These are phyloP conservation scores for Yamadazyma sp. DNA, from an alignment of 1,139 yeast genomes.

Conservation along the genomic window DNA sequence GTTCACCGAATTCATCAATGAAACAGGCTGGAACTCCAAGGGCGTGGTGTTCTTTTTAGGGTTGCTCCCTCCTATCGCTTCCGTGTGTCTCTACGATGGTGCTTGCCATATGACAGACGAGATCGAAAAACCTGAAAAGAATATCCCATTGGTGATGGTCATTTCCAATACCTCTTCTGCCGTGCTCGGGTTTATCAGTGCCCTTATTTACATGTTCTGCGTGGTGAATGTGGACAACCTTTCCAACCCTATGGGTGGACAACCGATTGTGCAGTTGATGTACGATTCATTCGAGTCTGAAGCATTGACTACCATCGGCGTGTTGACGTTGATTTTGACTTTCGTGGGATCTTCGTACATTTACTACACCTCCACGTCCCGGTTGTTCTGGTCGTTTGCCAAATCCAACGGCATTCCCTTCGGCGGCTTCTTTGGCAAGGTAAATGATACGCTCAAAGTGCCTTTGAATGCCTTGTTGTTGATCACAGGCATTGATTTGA, in stretches of 20 bases:
- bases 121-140: constrained; percentile 25
- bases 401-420: constrained; percentile 28
- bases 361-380: constrained; percentile 24
- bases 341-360: constrained; percentile 22
- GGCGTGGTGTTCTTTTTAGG: constrained; percentile 30
- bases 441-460: constrained; percentile 20
- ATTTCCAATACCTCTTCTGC: constrained; percentile 25
- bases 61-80: constrained; percentile 27
- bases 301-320: constrained; percentile 27
- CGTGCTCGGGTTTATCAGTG: constrained; percentile 22
- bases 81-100: constrained; percentile 27
- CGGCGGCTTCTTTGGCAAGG: constrained; percentile 22
- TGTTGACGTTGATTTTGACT: constrained; percentile 22
- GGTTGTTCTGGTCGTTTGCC: constrained; percentile 32
- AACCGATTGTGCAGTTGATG: constrained; percentile 30
- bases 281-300: constrained; percentile 24
- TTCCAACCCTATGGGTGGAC: constrained; percentile 26
- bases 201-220: constrained; percentile 29
- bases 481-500: constrained; percentile 18
- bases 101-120: constrained; percentile 35
- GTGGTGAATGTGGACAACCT: constrained; percentile 19
- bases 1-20: constrained; percentile 23
- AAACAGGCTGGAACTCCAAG: constrained; percentile 29
- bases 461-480: constrained; percentile 26
- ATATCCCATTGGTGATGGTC: constrained; percentile 29